These are phyloP conservation scores for Cryptococcus sp. DNA, from an alignment of 1,284 basidiomycete species.

Conservation along the genomic window DNA sequence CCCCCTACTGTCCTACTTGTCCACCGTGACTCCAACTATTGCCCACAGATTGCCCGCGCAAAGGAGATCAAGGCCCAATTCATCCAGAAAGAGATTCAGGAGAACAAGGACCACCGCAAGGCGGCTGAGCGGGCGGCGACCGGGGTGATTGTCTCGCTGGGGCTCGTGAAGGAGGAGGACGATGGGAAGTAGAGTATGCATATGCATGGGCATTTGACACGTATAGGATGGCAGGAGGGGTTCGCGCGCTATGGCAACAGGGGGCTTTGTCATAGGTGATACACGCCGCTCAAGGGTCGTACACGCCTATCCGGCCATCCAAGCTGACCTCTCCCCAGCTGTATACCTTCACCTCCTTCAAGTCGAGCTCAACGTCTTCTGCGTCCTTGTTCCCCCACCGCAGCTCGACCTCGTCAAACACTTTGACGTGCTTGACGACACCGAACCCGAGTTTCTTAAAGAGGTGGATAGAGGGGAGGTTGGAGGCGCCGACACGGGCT, in stretches of 20 bases:
- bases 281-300: conserved; percentile 13
- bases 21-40: neutral
- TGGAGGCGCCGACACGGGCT: conserved; percentile 58
- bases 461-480: conserved; percentile 58
- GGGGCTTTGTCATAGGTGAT: neutral
- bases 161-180: conserved; percentile 62
- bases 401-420: conserved; percentile 74
- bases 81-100: conserved; percentile 62
- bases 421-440: conserved; percentile 61
- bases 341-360: neutral
- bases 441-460: conserved; percentile 68
- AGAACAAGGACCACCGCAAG: conserved; percentile 67
- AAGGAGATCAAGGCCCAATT: conserved; percentile 71
- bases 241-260: no score
- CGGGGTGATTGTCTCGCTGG: conserved; percentile 69
- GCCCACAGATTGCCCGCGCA: conserved; percentile 64
- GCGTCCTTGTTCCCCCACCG: conserved; percentile 36
- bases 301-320: conserved; percentile 19
- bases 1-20: neutral
- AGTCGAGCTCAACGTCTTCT: conserved; percentile 3
- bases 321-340: conserved; percentile 16
- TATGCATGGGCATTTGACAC: neutral
- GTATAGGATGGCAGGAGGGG: no score
- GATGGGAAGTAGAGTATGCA: conserved; percentile 15
- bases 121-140: conserved; percentile 68